Evolutionary conservation across 1,284 basidiomycete genomes (phyloP), one percentile per base, ranked within the genome.

Genomic region (Irpex sp.): DNA sequence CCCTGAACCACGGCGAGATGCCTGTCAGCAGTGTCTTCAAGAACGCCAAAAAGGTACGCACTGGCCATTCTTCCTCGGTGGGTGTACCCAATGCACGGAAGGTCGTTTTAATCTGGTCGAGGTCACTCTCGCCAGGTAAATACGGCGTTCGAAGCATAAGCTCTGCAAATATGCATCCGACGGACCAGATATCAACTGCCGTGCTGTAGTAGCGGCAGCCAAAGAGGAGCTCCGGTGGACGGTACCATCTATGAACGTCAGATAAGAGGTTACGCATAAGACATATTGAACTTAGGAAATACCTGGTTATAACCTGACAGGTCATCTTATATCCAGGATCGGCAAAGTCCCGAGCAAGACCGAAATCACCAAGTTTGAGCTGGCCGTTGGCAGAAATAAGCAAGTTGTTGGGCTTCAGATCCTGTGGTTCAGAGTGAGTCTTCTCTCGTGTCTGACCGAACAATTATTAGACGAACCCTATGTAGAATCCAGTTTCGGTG

Each of bases 361-460:
- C 97, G 73, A 99, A 99, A 87, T 99, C 97, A 23, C 97, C 97
- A 64, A 99, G 86, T 76, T 99, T 99, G 65, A 99, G 88, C 61
- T 94, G 88, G 0, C 97, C 97, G 57, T 92, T 84, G 0, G 91
- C 86, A 0, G 94, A 87, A 61, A 99, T 93, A 67, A 99, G 87
- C 79, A 99, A 83, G 78, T 99, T 99, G 78, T 98, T 99, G 3
- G 97, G 96, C 74, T 99, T 99, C 68, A 99, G 76, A 82, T 99
- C 97, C 94, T 97, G 71, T 18, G 53, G 39, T 18, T 8, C 3
- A 28, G 37, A 55, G 33, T 52, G 9, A 57, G 8, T 39, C 12
- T 58, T 21, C 23, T n/a, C 18, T 21, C 49, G 53, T 37, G 58
- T 49, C 45, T 56, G 53, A 37, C 6, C 6, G 6, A 7, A 37